A percentile compares a stretch with the other conserved stretches of the same genome.
Conservation (phyloP, 2,329 filamentous ascomycete genomes). For the Fusarium zealandicum region DNA sequence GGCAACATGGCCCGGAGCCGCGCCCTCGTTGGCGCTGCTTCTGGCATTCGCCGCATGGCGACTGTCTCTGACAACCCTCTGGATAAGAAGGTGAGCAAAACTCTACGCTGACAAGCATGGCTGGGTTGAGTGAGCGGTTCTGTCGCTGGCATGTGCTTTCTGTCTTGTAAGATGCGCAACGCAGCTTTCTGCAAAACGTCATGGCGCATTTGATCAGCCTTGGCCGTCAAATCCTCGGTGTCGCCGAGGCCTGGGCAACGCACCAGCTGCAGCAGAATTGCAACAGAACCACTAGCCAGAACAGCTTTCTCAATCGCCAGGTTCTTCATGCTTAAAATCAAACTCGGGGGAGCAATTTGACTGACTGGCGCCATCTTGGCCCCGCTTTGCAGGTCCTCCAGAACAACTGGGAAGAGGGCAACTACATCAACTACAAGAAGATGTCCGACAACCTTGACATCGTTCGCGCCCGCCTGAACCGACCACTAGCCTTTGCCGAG, state of each 20-base stretch:
- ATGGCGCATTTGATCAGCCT: slow-evolving; percentile 19
- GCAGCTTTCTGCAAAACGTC: slow-evolving; percentile 13
- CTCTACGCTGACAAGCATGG: neutral
- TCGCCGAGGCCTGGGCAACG: slow-evolving; percentile 1
- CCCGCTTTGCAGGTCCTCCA: slow-evolving; percentile 72
- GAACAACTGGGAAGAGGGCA: slow-evolving; percentile 94
- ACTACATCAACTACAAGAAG: slow-evolving; percentile 99
- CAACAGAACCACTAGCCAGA: neutral
- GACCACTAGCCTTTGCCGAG: slow-evolving; percentile 93
- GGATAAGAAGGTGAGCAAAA: slow-evolving; percentile 77
- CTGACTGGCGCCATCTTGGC: slow-evolving; percentile 26
- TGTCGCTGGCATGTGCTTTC: neutral
- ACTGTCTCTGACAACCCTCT: slow-evolving; percentile 86
- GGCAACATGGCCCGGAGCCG: slow-evolving; percentile 69
- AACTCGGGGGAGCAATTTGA: neutral
- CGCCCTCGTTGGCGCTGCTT: slow-evolving; percentile 61
- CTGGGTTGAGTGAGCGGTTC: neutral
- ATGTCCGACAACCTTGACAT: slow-evolving; percentile 97
- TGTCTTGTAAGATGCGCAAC: slow-evolving; percentile 3
- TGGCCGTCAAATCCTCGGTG: slow-evolving; percentile 14
- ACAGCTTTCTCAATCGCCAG: neutral
- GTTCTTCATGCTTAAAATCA: neutral
- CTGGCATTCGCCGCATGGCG: slow-evolving; percentile 76
- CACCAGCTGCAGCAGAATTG: neutral
- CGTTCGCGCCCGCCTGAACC: slow-evolving; percentile 88